Evolutionary conservation across 805 yeast species (phyloP).

Genomic region (Schwanniomyces polymorphus): DNA sequence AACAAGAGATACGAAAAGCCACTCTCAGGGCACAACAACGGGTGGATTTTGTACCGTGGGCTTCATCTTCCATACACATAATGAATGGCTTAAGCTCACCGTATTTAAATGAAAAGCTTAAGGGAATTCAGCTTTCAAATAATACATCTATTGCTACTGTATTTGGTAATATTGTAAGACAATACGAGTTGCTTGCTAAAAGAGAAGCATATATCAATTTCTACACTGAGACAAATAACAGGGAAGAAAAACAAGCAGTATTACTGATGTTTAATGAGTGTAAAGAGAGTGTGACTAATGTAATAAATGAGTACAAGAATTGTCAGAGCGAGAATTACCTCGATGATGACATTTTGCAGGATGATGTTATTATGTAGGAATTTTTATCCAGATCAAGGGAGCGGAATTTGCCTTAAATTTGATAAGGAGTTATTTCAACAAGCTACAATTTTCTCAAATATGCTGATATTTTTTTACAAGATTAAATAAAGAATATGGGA

Average conservation of each 20-base stretch:
- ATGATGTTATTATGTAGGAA: conserved; percentile 23
- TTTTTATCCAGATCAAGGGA: not conserved
- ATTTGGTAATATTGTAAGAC: conserved; percentile 64
- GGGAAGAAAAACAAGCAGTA: conserved; percentile 41
- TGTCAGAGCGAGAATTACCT: conserved; percentile 44
- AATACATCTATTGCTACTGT: conserved; percentile 72
- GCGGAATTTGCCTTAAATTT: not conserved
- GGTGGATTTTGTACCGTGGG: conserved; percentile 82
- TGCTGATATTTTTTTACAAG: not conserved
- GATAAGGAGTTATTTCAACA: not conserved
- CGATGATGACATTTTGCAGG: conserved; percentile 43
- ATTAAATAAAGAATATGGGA: not conserved
- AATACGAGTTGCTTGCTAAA: conserved; percentile 77
- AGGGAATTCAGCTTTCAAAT: conserved; percentile 84
- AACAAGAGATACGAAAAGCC: conserved; percentile 71
- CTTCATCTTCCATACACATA: conserved; percentile 74
- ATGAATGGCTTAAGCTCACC: conserved; percentile 77
- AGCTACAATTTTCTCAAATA: not conserved
- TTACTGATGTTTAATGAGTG: conserved; percentile 51
- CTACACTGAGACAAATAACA: conserved; percentile 54
- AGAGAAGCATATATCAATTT: conserved; percentile 83
- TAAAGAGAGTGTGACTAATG: conserved; percentile 44
- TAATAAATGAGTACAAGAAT: conserved; percentile 47
- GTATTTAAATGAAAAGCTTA: conserved; percentile 42
- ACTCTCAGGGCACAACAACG: conserved; percentile 62